A percentile compares a stretch with the other conserved stretches of the same genome.
Conservation (phyloP, 495 filamentous ascomycete genomes). For the Penicillium steckii region DNA sequence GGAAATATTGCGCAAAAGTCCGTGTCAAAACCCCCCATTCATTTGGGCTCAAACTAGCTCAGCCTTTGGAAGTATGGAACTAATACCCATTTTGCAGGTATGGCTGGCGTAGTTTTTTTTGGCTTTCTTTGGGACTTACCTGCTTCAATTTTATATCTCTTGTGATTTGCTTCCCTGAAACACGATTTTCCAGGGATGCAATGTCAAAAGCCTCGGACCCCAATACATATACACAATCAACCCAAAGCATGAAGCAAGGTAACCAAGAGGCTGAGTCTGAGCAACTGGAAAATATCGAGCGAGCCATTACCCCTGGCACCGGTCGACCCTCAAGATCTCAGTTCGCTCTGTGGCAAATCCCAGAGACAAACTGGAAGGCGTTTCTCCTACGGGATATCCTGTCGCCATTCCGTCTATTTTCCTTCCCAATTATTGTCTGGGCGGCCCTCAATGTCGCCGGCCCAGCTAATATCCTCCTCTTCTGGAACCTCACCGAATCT, state of each 20-base stretch:
- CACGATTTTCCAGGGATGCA: too few relatives aligned
- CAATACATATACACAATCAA: neutral
- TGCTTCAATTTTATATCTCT: conserved; percentile 40
- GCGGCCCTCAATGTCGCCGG: conserved; percentile 48
- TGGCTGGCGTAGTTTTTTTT: conserved; percentile 55
- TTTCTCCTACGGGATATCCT: conserved; percentile 39
- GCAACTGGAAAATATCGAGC: neutral
- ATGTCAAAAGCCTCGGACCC: neutral
- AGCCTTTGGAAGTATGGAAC: neutral
- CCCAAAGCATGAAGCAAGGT: neutral
- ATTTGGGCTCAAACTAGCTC: neutral
- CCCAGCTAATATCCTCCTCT: conserved; percentile 50
- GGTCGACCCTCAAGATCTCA: conserved; percentile 45
- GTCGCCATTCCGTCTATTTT: conserved; percentile 47
- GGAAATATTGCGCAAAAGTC: conserved; percentile 46
- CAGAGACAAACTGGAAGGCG: conserved; percentile 32
- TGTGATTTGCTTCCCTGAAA: conserved; percentile 54
- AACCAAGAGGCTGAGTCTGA: too few relatives aligned
- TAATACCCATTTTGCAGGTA: conserved; percentile 5
- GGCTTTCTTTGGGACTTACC: conserved; percentile 45
- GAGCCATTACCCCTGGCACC: neutral
- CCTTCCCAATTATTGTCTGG: conserved; percentile 58
- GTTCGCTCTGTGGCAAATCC: conserved; percentile 44
- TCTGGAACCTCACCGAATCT: conserved; percentile 56
- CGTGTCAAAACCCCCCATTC: neutral